Percentiles rank a stretch among this genome's conserved stretches.
These are phyloP conservation scores for Nadsonia starkeyi-henricii DNA, from an alignment of 1,139 yeast genomes.

Conservation along the genomic window DNA sequence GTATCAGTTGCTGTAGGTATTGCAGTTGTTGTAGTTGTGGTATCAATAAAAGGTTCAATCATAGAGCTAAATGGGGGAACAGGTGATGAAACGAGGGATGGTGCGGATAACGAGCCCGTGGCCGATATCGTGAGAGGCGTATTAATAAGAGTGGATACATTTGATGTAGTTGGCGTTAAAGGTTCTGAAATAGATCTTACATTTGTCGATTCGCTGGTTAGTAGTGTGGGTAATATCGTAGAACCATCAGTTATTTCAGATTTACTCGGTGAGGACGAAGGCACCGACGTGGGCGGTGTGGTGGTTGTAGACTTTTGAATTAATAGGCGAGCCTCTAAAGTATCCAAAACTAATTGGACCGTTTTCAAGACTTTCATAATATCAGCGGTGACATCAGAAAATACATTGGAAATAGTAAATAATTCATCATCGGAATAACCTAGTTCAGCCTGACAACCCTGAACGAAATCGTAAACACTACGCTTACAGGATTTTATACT, in stretches of 20 bases:
- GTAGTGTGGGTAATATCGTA: too few relatives aligned
- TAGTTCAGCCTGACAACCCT: conserved; percentile 71
- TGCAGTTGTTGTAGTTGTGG: conserved; percentile 19
- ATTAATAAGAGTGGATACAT: background rate
- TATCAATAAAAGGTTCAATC: background rate
- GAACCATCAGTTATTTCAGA: background rate
- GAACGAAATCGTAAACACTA: conserved; percentile 78
- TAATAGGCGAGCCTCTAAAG: conserved; percentile 16
- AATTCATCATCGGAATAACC: conserved; percentile 66
- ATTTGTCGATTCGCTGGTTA: background rate
- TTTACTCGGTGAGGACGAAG: background rate
- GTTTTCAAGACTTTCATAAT: conserved; percentile 51
- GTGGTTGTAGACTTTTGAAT: conserved; percentile 3
- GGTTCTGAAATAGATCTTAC: background rate
- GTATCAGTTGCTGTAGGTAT: conserved; percentile 3
- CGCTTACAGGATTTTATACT: conserved; percentile 59
- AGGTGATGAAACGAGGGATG: background rate
- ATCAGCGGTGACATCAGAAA: conserved; percentile 69
- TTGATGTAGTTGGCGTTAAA: background rate
- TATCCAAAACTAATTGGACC: conserved; percentile 46
- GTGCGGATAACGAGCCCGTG: background rate
- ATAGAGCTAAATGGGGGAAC: background rate
- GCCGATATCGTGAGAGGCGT: background rate
- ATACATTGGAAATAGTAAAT: conserved; percentile 83
- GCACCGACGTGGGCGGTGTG: conserved; percentile 3